Percentiles rank a stretch among this genome's conserved stretches.
These are phyloP conservation scores for Hymenoscyphus salicellus DNA, from an alignment of 2,329 filamentous ascomycete species.

Conservation along the genomic window DNA sequence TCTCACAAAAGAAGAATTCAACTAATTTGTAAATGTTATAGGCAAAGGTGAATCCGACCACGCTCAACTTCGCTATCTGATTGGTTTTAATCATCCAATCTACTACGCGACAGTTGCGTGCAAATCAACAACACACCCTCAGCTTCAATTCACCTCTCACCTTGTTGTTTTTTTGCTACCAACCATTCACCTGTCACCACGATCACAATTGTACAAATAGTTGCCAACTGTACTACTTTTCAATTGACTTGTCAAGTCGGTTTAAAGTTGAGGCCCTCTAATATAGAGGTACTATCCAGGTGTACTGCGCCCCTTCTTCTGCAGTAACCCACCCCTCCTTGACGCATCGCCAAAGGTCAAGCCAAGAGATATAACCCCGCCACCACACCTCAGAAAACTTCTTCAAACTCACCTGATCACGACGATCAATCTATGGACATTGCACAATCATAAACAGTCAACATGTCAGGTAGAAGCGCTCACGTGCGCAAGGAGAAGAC, in stretches of 20 bases:
- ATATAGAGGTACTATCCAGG: not conserved
- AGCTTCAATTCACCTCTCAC: not conserved
- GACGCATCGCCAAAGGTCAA: not conserved
- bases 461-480: slow-evolving; percentile 58
- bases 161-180: not conserved
- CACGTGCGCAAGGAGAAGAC: slow-evolving; percentile 58
- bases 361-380: not conserved
- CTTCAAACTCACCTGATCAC: not conserved
- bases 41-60: not conserved
- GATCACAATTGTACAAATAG: not conserved
- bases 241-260: not conserved
- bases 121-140: not conserved
- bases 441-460: slow-evolving; percentile 13
- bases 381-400: not conserved
- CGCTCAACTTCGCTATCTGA: not conserved
- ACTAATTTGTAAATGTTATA: not conserved
- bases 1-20: not conserved
- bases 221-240: not conserved
- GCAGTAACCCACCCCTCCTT: not conserved
- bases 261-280: not conserved
- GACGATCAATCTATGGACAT: not conserved
- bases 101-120: no score
- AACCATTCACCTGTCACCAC: not conserved
- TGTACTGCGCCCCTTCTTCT: not conserved
- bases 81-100: not conserved